phyloP scores from a whole-genome alignment of 1,284 basidiomycete genomes.

The Pyrrhoderma lamaoense region DNA sequence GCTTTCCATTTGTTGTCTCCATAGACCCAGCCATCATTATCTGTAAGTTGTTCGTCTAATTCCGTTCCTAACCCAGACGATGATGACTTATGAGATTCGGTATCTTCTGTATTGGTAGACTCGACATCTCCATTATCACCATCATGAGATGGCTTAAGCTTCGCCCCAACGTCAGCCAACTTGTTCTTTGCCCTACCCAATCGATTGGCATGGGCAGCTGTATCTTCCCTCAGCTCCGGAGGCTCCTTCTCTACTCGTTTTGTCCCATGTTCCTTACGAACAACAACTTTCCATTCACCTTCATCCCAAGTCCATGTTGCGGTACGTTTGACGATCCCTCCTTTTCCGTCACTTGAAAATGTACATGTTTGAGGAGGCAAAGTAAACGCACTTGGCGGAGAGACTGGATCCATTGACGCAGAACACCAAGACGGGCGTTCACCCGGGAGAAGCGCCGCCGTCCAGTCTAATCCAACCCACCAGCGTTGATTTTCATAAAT shows the following conservation, averaged over 20 bases:
- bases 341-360: constrained; percentile 36
- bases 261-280: constrained; percentile 46
- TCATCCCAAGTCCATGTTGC: constrained; percentile 86
- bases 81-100: constrained; percentile 17
- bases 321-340: constrained; percentile 53
- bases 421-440: constrained; percentile 90
- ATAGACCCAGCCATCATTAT: constrained; percentile 89
- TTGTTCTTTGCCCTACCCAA: constrained; percentile 28
- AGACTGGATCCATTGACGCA: constrained; percentile 45
- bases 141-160: constrained; percentile 25
- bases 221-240: constrained; percentile 46
- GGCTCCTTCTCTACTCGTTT: constrained; percentile 53
- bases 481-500: constrained; percentile 93
- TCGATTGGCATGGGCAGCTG: constrained; percentile 28
- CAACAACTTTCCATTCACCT: constrained; percentile 75
- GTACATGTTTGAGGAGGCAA: constrained; percentile 46
- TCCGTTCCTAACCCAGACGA: constrained; percentile 18
- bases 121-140: constrained; percentile 18
- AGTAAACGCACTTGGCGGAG: constrained; percentile 58
- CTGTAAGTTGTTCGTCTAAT: constrained; percentile 52
- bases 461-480: constrained; percentile 92
- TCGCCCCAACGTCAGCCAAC: constrained; percentile 22
- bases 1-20: constrained; percentile 96
- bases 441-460: constrained; percentile 81
- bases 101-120: not conserved